Evolutionary conservation across 2,329 filamentous ascomycete species (phyloP), one percentile per base, ranked within the genome.

Genomic region (Epichloe hybrida): DNA sequence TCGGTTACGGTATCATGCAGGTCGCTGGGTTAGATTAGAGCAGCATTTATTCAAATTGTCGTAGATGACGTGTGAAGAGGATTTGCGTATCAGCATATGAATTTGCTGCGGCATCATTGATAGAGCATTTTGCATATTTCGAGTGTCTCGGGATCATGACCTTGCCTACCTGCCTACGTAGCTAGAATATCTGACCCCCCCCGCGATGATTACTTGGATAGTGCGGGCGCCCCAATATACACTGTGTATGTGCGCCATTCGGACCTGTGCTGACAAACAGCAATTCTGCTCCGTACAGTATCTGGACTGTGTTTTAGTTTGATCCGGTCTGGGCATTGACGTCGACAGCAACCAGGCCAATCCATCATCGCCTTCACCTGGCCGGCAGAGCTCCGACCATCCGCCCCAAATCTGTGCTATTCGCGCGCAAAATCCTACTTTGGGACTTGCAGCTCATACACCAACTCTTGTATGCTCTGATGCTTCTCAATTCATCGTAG

Each of bases 1-100:
- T 98, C 41, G 94, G 93, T 0, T 98, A 96, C 68, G 88, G 84
- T 2, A 74, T 94, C 56, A 96, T 97, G 89, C 75, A 84, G 56
- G 73, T 88, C 47, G 83, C 79, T 11, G 82, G 83, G 1, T 73
- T 88, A 50, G 70, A 73, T 54, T 72, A 59, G 64, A 39, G 21
- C 35, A 15, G 35, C 23, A 7, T 23, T 34, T 6, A n/a, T 35
- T n/a, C 3, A 3, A n/a, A 4, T 13, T 13, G 15, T 23, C 23
- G 13, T 40, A 48, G 20, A 43, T 23, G 9, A 12, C 8, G 13
- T 6, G 23, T 37, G 34, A 11, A 12, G 44, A 36, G 21, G 34
- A 13, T 39, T 43, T 44, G 35, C 17, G 15, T 6, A 12, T 23
- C 12, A 40, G 40, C 41, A 43, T 17, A 46, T 41, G 31, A n/a